These are phyloP conservation scores for Monosporascus sp. DNA, from an alignment of 2,329 filamentous ascomycete genomes.

Conservation along the genomic window DNA sequence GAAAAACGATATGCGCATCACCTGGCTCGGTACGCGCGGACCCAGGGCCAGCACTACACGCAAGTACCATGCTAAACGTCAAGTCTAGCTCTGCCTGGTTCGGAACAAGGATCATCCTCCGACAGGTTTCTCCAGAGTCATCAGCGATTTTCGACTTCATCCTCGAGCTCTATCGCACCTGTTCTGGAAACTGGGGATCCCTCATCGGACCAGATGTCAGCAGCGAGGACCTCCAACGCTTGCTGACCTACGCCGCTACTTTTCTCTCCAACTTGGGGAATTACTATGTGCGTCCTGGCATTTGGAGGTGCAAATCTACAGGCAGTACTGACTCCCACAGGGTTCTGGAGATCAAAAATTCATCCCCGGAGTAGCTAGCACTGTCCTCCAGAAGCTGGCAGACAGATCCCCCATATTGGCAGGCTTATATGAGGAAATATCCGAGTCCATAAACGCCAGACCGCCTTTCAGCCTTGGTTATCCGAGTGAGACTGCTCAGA, in stretches of 20 bases:
- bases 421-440: constrained; percentile 37
- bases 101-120: constrained; percentile 51
- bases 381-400: constrained; percentile 38
- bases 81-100: constrained; percentile 46
- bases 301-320: background rate
- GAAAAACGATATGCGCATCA: constrained; percentile 64
- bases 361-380: constrained; percentile 41
- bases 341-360: constrained; percentile 58
- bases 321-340: constrained; percentile 13
- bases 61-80: constrained; percentile 4
- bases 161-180: constrained; percentile 44
- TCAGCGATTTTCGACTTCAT: constrained; percentile 56
- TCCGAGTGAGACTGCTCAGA: constrained; percentile 46
- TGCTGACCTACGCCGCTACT: constrained; percentile 51
- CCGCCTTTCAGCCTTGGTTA: constrained; percentile 53
- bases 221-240: constrained; percentile 38
- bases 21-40: constrained; percentile 32
- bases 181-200: constrained; percentile 46
- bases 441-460: constrained; percentile 41
- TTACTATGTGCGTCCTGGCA: constrained; percentile 40
- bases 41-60: background rate
- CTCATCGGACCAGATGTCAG: constrained; percentile 38
- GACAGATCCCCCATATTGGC: constrained; percentile 34
- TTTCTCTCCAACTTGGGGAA: constrained; percentile 58
- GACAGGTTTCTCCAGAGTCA: constrained; percentile 56